phyloP scores from a whole-genome alignment of 1,284 basidiomycete species.

The Malassezia japonica region DNA sequence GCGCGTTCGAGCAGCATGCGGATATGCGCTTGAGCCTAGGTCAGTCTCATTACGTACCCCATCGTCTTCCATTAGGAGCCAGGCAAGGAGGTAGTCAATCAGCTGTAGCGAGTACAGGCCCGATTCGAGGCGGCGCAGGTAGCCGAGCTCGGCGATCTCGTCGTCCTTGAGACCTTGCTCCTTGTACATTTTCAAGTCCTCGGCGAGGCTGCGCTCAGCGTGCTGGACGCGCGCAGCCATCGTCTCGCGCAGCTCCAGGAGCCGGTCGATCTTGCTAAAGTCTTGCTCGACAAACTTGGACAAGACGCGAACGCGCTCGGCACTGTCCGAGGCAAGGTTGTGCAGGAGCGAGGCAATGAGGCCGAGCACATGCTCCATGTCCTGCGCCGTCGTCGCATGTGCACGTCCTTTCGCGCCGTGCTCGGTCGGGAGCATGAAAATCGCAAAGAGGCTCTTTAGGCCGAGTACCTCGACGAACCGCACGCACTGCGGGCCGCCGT shows the following conservation, averaged over 20 bases:
- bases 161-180: constrained; percentile 54
- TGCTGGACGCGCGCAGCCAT: constrained; percentile 57
- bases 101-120: constrained; percentile 82
- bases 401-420: neutral
- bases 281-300: constrained; percentile 83
- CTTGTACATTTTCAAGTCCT: constrained; percentile 60
- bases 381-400: constrained; percentile 50
- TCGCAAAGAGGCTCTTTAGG: constrained; percentile 75
- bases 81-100: constrained; percentile 83
- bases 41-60: too few species aligned
- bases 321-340: constrained; percentile 75
- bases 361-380: constrained; percentile 74
- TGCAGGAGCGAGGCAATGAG: constrained; percentile 80
- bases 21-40: constrained; percentile 24
- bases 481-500: constrained; percentile 58
- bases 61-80: constrained; percentile 96
- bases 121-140: constrained; percentile 70
- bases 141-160: constrained; percentile 67
- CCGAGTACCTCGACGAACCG: constrained; percentile 79
- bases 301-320: constrained; percentile 68
- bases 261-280: constrained; percentile 85
- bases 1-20: constrained; percentile 19
- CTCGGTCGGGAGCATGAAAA: constrained; percentile 64
- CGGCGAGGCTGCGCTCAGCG: constrained; percentile 59
- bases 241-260: constrained; percentile 73